These are phyloP conservation scores for Sphagnum magellanicum DNA, from an alignment of 228 moss, liverwort and hornwort species.

Conservation along the genomic window DNA sequence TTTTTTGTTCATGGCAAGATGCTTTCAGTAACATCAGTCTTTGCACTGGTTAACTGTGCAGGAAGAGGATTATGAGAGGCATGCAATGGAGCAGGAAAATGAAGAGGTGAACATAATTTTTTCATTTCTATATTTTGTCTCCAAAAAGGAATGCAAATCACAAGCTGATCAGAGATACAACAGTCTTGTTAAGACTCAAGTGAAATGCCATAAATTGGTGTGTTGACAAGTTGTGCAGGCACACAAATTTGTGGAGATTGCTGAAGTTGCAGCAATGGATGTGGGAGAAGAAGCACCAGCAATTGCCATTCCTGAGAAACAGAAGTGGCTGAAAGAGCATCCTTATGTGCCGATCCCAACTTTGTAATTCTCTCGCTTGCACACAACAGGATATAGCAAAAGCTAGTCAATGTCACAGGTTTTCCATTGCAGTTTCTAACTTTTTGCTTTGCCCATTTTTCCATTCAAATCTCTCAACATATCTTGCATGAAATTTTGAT, in stretches of 20 bases:
- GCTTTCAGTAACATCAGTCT: no score
- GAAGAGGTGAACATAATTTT: constrained; percentile 31
- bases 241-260: constrained; percentile 49
- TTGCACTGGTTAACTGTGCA: constrained; percentile 1
- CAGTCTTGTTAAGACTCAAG: no score
- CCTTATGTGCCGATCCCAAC: constrained; percentile 70
- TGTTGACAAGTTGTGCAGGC: constrained; percentile 19
- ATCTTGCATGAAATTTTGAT: no score
- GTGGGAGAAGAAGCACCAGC: constrained; percentile 74
- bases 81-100: constrained; percentile 23
- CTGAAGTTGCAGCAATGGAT: constrained; percentile 66
- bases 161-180: no score
- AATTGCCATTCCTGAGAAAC: constrained; percentile 65
- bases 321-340: constrained; percentile 90
- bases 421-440: not conserved
- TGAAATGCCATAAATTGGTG: no score
- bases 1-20: no score
- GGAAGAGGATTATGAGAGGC: constrained; percentile 46
- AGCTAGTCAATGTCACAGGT: not conserved
- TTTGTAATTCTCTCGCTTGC: constrained; percentile 21
- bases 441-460: constrained; percentile 1
- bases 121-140: no score
- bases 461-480: not conserved
- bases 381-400: no score
- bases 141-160: no score